A percentile compares a stretch with the other conserved stretches of the same genome.
These are phyloP conservation scores for Cystofilobasidium capitatum DNA, from an alignment of 768 basidiomycete genomes.

Conservation along the genomic window DNA sequence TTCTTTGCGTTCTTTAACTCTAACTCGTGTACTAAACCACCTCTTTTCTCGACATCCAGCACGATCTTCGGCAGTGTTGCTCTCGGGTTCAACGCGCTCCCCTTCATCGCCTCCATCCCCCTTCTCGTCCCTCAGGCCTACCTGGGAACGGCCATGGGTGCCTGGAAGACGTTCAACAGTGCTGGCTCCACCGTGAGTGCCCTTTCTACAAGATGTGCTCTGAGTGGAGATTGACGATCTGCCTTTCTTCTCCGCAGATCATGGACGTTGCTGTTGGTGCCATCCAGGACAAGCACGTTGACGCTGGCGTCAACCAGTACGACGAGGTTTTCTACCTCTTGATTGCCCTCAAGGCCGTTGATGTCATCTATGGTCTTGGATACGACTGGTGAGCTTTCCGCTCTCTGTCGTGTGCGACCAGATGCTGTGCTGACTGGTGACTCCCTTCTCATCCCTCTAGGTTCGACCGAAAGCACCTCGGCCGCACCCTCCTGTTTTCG, in stretches of 20 bases:
- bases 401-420: too few species aligned
- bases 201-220: too few species aligned
- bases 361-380: constrained; percentile 3
- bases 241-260: background rate
- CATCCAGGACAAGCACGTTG: constrained; percentile 17
- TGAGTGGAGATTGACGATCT: too few species aligned
- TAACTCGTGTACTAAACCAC: background rate
- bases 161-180: constrained; percentile 14
- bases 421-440: too few species aligned
- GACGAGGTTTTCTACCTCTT: constrained; percentile 11
- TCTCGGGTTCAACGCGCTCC: constrained; percentile 33
- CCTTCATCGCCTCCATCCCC: constrained; percentile 36
- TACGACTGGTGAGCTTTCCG: background rate
- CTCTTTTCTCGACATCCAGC: background rate
- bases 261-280: constrained; percentile 19
- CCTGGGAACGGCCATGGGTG: constrained; percentile 11
- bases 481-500: background rate
- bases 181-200: background rate
- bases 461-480: constrained; percentile 12
- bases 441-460: background rate
- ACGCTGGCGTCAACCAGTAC: constrained; percentile 9
- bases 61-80: constrained; percentile 35
- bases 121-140: constrained; percentile 13
- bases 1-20: background rate
- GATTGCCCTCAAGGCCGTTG: constrained; percentile 19